phyloP scores from a whole-genome alignment of 306 rosid genomes.

The Castanea crenata region DNA sequence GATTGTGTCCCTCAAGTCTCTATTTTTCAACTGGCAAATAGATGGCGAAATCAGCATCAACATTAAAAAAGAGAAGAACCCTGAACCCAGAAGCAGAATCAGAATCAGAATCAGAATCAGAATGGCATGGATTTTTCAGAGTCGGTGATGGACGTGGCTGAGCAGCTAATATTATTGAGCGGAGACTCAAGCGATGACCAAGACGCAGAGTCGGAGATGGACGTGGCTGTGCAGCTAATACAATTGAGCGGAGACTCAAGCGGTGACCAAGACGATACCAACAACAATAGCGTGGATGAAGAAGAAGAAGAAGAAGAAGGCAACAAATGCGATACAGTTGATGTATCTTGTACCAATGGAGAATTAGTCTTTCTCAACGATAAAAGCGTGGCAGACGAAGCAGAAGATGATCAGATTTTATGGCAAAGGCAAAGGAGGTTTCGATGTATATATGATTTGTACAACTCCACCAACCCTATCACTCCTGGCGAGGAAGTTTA shows the following conservation, averaged over 20 bases:
- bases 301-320: too few relatives aligned
- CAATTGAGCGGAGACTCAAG: conserved; percentile 39
- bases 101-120: too few relatives aligned
- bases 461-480: conserved; percentile 22
- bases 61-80: conserved; percentile 21
- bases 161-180: conserved; percentile 18
- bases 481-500: too few relatives aligned
- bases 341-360: too few relatives aligned
- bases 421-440: neutral
- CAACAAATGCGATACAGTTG: too few relatives aligned
- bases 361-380: too few relatives aligned
- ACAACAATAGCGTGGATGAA: too few relatives aligned
- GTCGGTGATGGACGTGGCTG: conserved; percentile 43
- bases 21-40: neutral
- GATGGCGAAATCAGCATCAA: conserved; percentile 21
- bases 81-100: neutral
- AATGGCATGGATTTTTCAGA: neutral
- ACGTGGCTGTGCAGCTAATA: conserved; percentile 43
- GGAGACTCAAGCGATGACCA: too few relatives aligned
- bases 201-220: conserved; percentile 25
- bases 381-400: too few relatives aligned
- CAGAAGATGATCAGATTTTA: neutral
- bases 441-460: conserved; percentile 15
- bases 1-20: neutral
- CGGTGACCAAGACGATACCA: too few relatives aligned